Percentiles rank a stretch among this genome's conserved stretches.
Conservation (phyloP, 345 rosid species). For the Anastatica hierochuntica region DNA sequence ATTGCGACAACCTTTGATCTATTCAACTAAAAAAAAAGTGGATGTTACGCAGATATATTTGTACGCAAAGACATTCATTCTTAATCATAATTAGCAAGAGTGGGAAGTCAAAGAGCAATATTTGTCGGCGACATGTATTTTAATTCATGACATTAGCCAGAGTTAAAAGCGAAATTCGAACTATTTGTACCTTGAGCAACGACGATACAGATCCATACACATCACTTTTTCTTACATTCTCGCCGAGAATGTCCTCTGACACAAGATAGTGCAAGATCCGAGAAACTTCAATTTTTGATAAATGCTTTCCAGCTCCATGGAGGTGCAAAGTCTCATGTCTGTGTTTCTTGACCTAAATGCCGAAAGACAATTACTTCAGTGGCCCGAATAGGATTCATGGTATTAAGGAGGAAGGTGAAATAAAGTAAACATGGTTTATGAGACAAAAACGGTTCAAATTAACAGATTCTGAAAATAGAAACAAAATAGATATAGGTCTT, state of each 20-base stretch:
- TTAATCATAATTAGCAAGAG: neutral
- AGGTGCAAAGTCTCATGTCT: slow-evolving; percentile 68
- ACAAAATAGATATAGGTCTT: neutral
- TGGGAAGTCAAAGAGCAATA: too few species aligned
- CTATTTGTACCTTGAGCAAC: slow-evolving; percentile 79
- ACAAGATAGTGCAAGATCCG: slow-evolving; percentile 81
- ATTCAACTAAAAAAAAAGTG: slow-evolving; percentile 52
- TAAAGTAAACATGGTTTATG: neutral
- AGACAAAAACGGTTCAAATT: neutral
- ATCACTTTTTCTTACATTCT: slow-evolving; percentile 95
- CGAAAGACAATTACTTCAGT: slow-evolving; percentile 3
- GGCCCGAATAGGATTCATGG: too few species aligned
- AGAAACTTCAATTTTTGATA: slow-evolving; percentile 77
- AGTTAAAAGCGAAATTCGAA: too few species aligned
- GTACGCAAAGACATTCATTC: neutral
- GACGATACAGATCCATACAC: slow-evolving; percentile 88
- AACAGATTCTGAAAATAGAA: too few species aligned
- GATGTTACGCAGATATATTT: too few species aligned
- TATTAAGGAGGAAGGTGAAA: neutral
- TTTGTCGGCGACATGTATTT: too few species aligned
- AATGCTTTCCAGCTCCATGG: slow-evolving; percentile 91
- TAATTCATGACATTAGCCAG: too few species aligned
- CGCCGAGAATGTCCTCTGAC: slow-evolving; percentile 64
- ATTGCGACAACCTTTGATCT: slow-evolving; percentile 50
- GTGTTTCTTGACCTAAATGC: slow-evolving; percentile 72